Conservation (phyloP, 2,329 filamentous ascomycete genomes). For the Colletotrichum higginsianum region DNA sequence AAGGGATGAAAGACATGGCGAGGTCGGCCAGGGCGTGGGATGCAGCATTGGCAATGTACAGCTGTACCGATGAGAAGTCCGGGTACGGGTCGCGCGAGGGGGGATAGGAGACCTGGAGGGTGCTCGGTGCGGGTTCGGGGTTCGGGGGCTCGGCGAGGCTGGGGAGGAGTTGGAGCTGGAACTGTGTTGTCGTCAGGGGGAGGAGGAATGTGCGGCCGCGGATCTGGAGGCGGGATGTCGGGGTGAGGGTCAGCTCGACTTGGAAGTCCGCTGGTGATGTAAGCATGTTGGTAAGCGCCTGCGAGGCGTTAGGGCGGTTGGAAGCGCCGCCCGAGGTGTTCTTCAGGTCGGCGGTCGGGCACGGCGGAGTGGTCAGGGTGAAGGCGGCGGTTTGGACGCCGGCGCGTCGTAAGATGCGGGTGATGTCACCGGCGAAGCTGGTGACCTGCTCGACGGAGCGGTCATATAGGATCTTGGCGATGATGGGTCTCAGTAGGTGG, state of each 20-base stretch:
- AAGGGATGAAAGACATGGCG: slow-evolving; percentile 47
- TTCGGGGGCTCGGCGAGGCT: slow-evolving; percentile 45
- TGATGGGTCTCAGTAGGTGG: slow-evolving; percentile 66
- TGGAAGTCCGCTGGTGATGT: slow-evolving; percentile 58
- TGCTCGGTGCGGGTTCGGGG: slow-evolving; percentile 46
- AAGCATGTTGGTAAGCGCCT: slow-evolving; percentile 61
- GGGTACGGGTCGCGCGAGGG: slow-evolving; percentile 63
- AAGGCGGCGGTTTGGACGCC: slow-evolving; percentile 61
- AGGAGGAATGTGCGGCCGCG: slow-evolving; percentile 61
- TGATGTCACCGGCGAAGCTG: slow-evolving; percentile 60
- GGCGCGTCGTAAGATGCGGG: slow-evolving; percentile 60
- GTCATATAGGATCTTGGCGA: slow-evolving; percentile 64
- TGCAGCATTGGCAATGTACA: slow-evolving; percentile 62
- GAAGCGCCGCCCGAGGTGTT: slow-evolving; percentile 49
- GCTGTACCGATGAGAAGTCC: slow-evolving; percentile 58
- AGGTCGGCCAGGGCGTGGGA: slow-evolving; percentile 57
- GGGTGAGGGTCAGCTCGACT: slow-evolving; percentile 62
- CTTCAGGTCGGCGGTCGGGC: slow-evolving; percentile 47
- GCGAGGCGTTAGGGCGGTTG: slow-evolving; percentile 58
- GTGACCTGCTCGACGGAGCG: slow-evolving; percentile 57
- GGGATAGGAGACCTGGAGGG: slow-evolving; percentile 57
- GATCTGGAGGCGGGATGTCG: slow-evolving; percentile 59
- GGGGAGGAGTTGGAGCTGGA: slow-evolving; percentile 57
- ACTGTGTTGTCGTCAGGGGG: slow-evolving; percentile 62
- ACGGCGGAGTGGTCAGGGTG: slow-evolving; percentile 57